Conservation (phyloP, 139 green algal genomes). For the Dunaliella sp. region DNA sequence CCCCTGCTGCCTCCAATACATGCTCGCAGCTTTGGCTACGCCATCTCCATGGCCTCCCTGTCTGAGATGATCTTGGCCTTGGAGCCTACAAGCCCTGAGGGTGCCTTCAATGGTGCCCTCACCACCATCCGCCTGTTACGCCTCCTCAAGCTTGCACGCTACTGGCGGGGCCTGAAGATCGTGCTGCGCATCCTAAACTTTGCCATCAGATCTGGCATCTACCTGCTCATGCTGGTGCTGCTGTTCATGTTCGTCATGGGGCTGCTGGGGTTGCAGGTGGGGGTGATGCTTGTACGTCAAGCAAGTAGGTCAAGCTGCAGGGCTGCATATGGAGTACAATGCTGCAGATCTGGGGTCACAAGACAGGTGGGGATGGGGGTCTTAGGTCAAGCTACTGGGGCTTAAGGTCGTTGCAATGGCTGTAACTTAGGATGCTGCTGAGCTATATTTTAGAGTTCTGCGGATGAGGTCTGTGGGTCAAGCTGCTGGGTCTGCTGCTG, state of each 20-base stretch:
- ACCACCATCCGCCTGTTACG: slow-evolving; percentile 13
- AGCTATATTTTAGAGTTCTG: too few species aligned
- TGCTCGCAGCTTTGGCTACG: slow-evolving; percentile 1
- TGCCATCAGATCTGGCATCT: not conserved
- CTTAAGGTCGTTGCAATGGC: too few species aligned
- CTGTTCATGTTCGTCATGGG: slow-evolving; percentile 20
- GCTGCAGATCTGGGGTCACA: too few species aligned
- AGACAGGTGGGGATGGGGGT: too few species aligned
- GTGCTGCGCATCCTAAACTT: slow-evolving; percentile 1
- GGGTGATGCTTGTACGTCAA: not conserved
- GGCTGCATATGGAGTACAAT: too few species aligned
- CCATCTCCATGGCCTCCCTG: not conserved
- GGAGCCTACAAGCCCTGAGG: not conserved
- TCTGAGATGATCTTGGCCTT: not conserved
- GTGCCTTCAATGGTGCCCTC: slow-evolving; percentile 1
- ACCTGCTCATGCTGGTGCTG: slow-evolving; percentile 14
- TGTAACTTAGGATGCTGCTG: too few species aligned
- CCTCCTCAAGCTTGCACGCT: slow-evolving; percentile 7
- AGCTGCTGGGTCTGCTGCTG: too few species aligned
- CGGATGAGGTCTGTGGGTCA: too few species aligned
- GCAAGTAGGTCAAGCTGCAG: too few species aligned
- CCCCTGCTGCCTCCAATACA: not conserved
- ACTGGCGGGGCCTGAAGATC: slow-evolving; percentile 3
- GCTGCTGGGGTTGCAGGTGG: slow-evolving; percentile 17
- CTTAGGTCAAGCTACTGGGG: too few species aligned